Evolutionary conservation across 768 basidiomycete genomes (phyloP), one percentile per base, ranked within the genome.

Genomic region (Botryobasidium botryosum): DNA sequence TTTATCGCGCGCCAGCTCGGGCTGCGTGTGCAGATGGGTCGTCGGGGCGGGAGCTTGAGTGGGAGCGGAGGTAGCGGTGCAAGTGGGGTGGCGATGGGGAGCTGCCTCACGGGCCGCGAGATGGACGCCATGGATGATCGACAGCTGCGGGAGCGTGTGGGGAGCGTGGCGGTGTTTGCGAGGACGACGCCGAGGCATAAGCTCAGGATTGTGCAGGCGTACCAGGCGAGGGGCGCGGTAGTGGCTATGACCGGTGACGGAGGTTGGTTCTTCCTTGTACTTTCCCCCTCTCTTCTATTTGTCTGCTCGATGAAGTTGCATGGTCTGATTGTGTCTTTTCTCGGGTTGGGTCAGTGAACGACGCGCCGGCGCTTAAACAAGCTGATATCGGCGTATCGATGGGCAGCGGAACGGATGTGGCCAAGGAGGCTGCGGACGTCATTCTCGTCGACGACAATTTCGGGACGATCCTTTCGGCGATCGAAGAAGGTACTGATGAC

Each of bases 161-260:
- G 77, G 4, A 68, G 63, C 20, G 75, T 92, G 21, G 81, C 74
- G 44, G 87, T 97, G 40, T 96, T 92, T 65, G 92, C 91, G 51
- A 67, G 92, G 55, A 92, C 90, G 60, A 94, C 91, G 42, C 91
- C 91, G 48, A 75, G 82, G 59, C 92, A 96, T 61, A 97, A 97
- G 67, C 91, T 97, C 87, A 77, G 82, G 43, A 96, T 97, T 54
- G 78, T 97, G 25, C 79, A 86, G 59, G 91, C 91, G 27, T 90
- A 86, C 62, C 91, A 94, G 65, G 62, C 77, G 48, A 68, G 85
- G 38, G 91, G 92, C 0, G 78, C 74, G 7, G 78, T 96, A 4
- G 90, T 96, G 2, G 91, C 87, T 2, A 96, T 97, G 92, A 94
- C 92, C 1, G 91, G 91, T 23, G 91, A 96, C 59, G 91, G 91